Evolutionary conservation across 306 rosid genomes (phyloP).

Genomic region (Prunus mume): DNA sequence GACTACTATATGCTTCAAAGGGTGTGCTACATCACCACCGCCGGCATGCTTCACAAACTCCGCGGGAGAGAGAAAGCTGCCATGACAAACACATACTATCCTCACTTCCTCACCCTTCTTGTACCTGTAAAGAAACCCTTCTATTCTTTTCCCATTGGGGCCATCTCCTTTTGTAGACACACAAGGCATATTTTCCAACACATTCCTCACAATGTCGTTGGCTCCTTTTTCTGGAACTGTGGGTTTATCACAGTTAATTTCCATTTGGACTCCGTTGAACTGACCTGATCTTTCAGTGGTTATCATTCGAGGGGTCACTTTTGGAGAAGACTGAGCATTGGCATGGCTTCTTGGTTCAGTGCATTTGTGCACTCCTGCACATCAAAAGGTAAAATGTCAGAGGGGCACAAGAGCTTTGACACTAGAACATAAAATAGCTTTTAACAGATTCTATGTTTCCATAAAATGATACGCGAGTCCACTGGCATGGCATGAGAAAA

Average conservation of each 20-base stretch:
- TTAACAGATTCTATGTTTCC: neutral
- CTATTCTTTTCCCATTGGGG: constrained; percentile 57
- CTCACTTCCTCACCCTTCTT: constrained; percentile 72
- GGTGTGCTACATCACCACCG: constrained; percentile 56
- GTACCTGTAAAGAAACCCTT: constrained; percentile 77
- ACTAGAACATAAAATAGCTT: neutral
- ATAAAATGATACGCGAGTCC: no score
- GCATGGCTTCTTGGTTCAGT: constrained; percentile 36
- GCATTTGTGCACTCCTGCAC: constrained; percentile 17
- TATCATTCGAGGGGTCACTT: neutral
- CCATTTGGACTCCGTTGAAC: neutral
- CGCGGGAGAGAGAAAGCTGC: constrained; percentile 64
- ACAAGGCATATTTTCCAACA: constrained; percentile 66
- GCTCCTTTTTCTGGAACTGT: constrained; percentile 10
- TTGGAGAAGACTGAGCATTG: constrained; percentile 14
- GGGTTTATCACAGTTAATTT: constrained; percentile 10
- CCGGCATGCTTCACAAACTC: constrained; percentile 86
- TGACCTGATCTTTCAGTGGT: constrained; percentile 13
- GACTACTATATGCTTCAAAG: constrained; percentile 70
- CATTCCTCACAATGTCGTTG: constrained; percentile 37
- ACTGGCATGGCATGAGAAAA: neutral
- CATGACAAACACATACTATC: constrained; percentile 78
- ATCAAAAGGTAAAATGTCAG: neutral
- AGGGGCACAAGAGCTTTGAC: neutral
- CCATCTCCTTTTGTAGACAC: constrained; percentile 62